Evolutionary conservation across 805 yeast species (phyloP).

Genomic region (Soucietia sequanensis): DNA sequence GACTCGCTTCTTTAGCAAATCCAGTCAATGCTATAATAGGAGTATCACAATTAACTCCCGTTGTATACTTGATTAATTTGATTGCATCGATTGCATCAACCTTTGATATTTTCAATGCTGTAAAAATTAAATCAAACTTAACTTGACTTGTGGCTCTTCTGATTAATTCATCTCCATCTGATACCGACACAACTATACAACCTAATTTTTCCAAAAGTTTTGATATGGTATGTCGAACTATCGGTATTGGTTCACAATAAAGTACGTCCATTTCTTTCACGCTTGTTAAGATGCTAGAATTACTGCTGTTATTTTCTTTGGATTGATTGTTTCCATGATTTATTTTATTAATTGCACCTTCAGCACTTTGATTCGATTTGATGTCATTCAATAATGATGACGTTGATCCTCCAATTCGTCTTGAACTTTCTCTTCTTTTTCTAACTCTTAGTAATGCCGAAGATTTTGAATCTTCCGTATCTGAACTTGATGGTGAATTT

Average conservation of each 20-base stretch:
- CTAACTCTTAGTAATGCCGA: constrained; percentile 53
- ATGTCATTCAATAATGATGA: too few species aligned
- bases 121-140: constrained; percentile 78
- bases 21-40: constrained; percentile 77
- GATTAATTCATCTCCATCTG: constrained; percentile 79
- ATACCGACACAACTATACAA: constrained; percentile 74
- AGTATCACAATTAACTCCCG: constrained; percentile 72
- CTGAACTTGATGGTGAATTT: constrained; percentile 61
- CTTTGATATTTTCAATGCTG: constrained; percentile 68
- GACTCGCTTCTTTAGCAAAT: constrained; percentile 63
- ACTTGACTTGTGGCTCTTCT: constrained; percentile 80
- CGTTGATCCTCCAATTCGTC: constrained; percentile 26
- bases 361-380: too few species aligned
- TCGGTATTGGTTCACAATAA: constrained; percentile 85
- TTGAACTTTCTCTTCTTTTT: constrained; percentile 53
- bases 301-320: too few species aligned
- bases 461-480: constrained; percentile 56
- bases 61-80: constrained; percentile 70
- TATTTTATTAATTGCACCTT: too few species aligned
- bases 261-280: constrained; percentile 57
- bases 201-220: constrained; percentile 66
- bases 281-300: constrained; percentile 4
- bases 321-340: too few species aligned
- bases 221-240: constrained; percentile 66
- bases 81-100: constrained; percentile 75